These are phyloP conservation scores for Clarireedia hainanense DNA, from an alignment of 2,329 filamentous ascomycete genomes.

Conservation along the genomic window DNA sequence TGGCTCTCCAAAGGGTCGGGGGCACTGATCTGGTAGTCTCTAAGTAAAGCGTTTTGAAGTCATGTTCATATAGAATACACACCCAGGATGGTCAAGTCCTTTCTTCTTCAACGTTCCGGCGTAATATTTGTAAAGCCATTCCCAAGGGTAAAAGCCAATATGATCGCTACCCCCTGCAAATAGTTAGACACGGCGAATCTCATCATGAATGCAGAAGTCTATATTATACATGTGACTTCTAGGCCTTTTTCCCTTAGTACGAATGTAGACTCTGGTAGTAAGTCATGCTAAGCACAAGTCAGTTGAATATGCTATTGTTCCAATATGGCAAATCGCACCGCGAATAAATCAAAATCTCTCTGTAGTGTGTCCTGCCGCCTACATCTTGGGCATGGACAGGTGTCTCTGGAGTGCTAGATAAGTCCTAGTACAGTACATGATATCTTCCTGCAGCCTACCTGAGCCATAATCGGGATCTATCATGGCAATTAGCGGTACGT, in stretches of 20 bases:
- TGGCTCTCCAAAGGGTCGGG: neutral
- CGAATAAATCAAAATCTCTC: conserved; percentile 59
- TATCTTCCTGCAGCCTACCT: conserved; percentile 24
- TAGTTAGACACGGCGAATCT: conserved; percentile 10
- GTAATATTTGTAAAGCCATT: conserved; percentile 47
- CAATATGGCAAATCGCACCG: conserved; percentile 16
- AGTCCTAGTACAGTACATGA: conserved; percentile 6
- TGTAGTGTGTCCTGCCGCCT: conserved; percentile 65
- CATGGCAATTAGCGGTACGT: neutral
- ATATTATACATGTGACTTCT: conserved; percentile 42
- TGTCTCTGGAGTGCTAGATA: conserved; percentile 41
- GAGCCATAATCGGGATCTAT: conserved; percentile 35
- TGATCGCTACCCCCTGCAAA: conserved; percentile 60
- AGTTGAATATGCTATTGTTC: neutral
- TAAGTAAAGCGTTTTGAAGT: neutral
- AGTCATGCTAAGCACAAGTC: neutral
- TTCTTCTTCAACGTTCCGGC: conserved; percentile 28
- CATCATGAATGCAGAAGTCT: neutral
- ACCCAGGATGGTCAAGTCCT: neutral
- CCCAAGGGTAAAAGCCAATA: conserved; percentile 56
- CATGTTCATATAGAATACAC: neutral
- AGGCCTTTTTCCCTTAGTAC: conserved; percentile 30
- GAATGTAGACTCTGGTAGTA: neutral
- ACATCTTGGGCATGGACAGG: conserved; percentile 61
- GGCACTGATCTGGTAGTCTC: neutral